Percentiles rank a stretch among this genome's conserved stretches.
phyloP scores from a whole-genome alignment of 2,329 filamentous ascomycete species.

The Aspergillus quadrilineatus region DNA sequence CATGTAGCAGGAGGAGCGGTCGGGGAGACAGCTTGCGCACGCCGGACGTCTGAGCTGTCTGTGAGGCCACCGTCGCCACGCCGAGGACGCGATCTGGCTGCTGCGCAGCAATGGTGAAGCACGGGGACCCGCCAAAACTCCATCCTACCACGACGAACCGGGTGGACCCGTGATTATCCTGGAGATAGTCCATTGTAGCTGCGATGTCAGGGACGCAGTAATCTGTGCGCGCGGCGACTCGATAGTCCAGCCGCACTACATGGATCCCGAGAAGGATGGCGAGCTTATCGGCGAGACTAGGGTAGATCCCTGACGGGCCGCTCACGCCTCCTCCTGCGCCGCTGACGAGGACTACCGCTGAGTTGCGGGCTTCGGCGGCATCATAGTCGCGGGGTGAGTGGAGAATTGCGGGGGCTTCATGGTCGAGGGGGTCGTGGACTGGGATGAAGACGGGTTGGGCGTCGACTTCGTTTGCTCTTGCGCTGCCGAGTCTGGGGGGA shows the following conservation, averaged over 20 bases:
- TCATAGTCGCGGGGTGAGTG: conserved; percentile 33
- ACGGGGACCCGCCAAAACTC: conserved; percentile 46
- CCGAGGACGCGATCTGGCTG: conserved; percentile 35
- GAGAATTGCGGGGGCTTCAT: conserved; percentile 29
- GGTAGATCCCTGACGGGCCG: conserved; percentile 43
- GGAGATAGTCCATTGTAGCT: conserved; percentile 39
- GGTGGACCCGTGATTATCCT: conserved; percentile 28
- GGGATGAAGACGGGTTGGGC: conserved; percentile 10
- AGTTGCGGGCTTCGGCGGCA: conserved; percentile 4
- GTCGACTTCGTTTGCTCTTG: neutral
- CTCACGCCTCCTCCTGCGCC: conserved; percentile 41
- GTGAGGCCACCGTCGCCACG: conserved; percentile 43
- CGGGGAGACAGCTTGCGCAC: conserved; percentile 32
- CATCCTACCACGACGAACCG: conserved; percentile 45
- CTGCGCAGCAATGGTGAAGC: conserved; percentile 37
- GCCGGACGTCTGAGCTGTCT: conserved; percentile 39
- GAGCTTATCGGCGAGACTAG: conserved; percentile 44
- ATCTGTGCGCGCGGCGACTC: conserved; percentile 34
- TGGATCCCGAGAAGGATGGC: conserved; percentile 40
- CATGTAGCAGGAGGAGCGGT: conserved; percentile 42
- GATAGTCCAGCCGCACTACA: conserved; percentile 44
- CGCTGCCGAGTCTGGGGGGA: neutral
- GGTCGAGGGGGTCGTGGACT: conserved; percentile 25
- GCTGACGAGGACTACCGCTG: conserved; percentile 33
- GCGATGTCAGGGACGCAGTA: conserved; percentile 40